Evolutionary conservation across 1,284 basidiomycete species (phyloP).

Genomic region (Moesziomyces parantarcticus): DNA sequence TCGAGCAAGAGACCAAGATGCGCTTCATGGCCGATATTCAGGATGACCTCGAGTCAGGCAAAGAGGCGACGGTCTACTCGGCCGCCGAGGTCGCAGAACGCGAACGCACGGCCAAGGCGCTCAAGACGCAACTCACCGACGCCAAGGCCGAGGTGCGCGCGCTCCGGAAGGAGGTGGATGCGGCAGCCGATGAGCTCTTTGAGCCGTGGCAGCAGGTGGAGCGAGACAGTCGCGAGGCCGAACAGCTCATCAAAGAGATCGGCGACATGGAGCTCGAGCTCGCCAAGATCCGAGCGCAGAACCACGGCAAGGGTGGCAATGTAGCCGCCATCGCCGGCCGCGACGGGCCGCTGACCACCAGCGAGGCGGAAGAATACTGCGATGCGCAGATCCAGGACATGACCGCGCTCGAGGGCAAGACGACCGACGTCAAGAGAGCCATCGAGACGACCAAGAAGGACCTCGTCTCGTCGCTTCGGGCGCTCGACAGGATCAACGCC

Average conservation of each 20-base stretch:
- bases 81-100: constrained; percentile 56
- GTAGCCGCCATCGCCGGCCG: constrained; percentile 47
- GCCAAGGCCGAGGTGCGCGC: constrained; percentile 56
- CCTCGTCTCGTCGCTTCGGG: constrained; percentile 45
- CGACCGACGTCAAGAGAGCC: constrained; percentile 41
- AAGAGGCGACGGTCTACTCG: constrained; percentile 60
- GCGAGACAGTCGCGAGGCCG: constrained; percentile 42
- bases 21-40: constrained; percentile 61
- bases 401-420: constrained; percentile 53
- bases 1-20: constrained; percentile 64
- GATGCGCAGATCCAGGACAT: constrained; percentile 58
- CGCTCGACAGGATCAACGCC: constrained; percentile 56
- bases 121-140: constrained; percentile 59
- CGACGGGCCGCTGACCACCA: constrained; percentile 53
- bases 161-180: constrained; percentile 53
- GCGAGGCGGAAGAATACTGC: constrained; percentile 53
- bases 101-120: constrained; percentile 49
- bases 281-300: constrained; percentile 55
- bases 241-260: constrained; percentile 52
- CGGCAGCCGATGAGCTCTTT: constrained; percentile 41
- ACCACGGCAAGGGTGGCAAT: constrained; percentile 43
- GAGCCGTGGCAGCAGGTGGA: constrained; percentile 52
- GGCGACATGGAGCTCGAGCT: constrained; percentile 62
- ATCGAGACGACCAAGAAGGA: constrained; percentile 59
- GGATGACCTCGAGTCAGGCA: constrained; percentile 60